Evolutionary conservation across 1,139 yeast genomes (phyloP), one percentile per base, ranked within the genome.

Genomic region (Casaregolazyma suthepensis): DNA sequence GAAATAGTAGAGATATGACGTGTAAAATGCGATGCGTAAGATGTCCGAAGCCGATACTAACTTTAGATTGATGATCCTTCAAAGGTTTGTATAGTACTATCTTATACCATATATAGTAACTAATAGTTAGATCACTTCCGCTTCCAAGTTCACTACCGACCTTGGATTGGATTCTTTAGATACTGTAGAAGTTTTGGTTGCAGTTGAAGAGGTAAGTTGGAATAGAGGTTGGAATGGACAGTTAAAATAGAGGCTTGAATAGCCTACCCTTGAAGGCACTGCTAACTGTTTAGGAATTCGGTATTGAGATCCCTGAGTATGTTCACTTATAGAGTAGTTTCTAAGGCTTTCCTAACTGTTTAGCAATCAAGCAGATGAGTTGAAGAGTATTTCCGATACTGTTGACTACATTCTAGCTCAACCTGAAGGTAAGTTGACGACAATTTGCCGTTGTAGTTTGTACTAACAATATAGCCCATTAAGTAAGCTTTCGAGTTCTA

Each of bases 101-200:
- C 37, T 17, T 19, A 15, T 12, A 26, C 13, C 19, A 15, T 19
- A 26, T 17, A 19, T 20, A 15, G 35, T 15, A 22, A 26, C 26
- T 35, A 38, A 15, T 19, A 13, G 17, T 35, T 45, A 80, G 66
- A 80, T 88, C 62, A 73, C 79, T 20, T 80, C 81, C 54, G 72
- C 74, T 17, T 79, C 94, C 7, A 76, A 83, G 42, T 87, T 85
- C 68, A 73, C 82, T 46, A 82, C 80, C 60, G 96, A 89, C 67
- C 78, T 89, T 61, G 95, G 95, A 1, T 78, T 88, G 63, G 96
- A 89, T 73, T 85, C 93, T 35, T 80, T 89, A 66, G 96, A 89
- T 66, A 85, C 87, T 40, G 96, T 87, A 48, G 96, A 89, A 70
- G 91, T 88, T 45, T 80, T 89, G 45, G 88, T 89, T 89, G 95